Percentiles rank a stretch among this genome's conserved stretches.
phyloP scores from a whole-genome alignment of 768 basidiomycete species.

The Phanerochaete carnosa region DNA sequence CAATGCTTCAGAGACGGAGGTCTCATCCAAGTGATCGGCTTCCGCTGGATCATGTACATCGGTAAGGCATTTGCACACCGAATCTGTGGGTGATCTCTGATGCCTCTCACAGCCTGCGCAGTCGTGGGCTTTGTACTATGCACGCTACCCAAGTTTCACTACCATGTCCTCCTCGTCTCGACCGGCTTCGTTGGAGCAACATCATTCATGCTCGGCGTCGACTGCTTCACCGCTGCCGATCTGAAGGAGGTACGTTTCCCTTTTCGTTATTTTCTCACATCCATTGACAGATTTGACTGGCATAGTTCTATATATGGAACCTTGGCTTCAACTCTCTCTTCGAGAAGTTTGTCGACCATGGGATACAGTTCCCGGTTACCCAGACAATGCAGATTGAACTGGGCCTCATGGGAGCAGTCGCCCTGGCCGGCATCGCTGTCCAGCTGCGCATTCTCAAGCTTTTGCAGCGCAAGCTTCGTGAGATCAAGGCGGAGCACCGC shows the following conservation, averaged over 20 bases:
- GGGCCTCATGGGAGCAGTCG: slow-evolving; percentile 79
- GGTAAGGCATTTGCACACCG: slow-evolving; percentile 40
- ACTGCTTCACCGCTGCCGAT: slow-evolving; percentile 89
- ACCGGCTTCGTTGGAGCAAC: slow-evolving; percentile 90
- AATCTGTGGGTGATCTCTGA: slow-evolving; percentile 13
- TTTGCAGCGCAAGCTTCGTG: slow-evolving; percentile 73
- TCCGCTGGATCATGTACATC: slow-evolving; percentile 88
- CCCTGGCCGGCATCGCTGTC: slow-evolving; percentile 85
- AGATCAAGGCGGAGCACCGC: slow-evolving; percentile 74
- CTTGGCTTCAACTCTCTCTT: slow-evolving; percentile 82
- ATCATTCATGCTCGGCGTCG: slow-evolving; percentile 88
- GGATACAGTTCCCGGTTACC: slow-evolving; percentile 76
- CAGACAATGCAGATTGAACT: slow-evolving; percentile 94
- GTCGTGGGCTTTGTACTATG: slow-evolving; percentile 80
- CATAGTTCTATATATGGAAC: slow-evolving; percentile 93
- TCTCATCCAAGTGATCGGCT: slow-evolving; percentile 70
- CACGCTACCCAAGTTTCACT: slow-evolving; percentile 84
- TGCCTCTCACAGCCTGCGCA: slow-evolving; percentile 47
- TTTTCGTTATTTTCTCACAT: slow-evolving; percentile 12
- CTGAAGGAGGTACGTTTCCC: slow-evolving; percentile 75
- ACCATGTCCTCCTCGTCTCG: slow-evolving; percentile 80
- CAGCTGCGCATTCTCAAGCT: slow-evolving; percentile 84
- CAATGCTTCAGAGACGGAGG: slow-evolving; percentile 84
- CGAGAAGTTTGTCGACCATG: slow-evolving; percentile 64
- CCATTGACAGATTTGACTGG: slow-evolving; percentile 10